Evolutionary conservation across 345 rosid genomes (phyloP).

Genomic region (Pistacia integerrima): DNA sequence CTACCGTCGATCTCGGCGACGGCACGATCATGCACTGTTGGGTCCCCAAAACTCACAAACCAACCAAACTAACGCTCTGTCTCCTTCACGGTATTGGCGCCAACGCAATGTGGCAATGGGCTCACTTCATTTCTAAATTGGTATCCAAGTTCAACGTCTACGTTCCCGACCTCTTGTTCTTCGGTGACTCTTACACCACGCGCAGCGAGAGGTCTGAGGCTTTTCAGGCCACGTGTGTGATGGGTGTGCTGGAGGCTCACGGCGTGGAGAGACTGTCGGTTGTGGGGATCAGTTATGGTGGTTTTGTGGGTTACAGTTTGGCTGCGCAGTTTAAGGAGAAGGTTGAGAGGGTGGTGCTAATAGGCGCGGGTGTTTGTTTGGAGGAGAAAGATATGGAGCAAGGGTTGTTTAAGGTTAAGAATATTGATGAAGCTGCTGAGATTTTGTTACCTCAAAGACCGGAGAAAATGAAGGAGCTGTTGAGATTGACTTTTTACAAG

Average conservation of each 20-base stretch:
- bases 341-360: slow-evolving; percentile 60
- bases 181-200: slow-evolving; percentile 85
- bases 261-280: slow-evolving; percentile 50
- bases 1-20: slow-evolving; percentile 72
- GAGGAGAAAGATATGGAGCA: slow-evolving; percentile 80
- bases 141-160: slow-evolving; percentile 71
- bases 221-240: slow-evolving; percentile 76
- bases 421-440: slow-evolving; percentile 54
- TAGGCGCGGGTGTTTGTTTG: slow-evolving; percentile 80
- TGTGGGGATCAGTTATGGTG: slow-evolving; percentile 85
- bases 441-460: slow-evolving; percentile 71
- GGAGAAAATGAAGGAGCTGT: slow-evolving; percentile 49
- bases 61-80: slow-evolving; percentile 52
- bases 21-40: slow-evolving; percentile 89
- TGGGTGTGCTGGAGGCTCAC: slow-evolving; percentile 49
- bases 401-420: slow-evolving; percentile 65
- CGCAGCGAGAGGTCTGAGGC: slow-evolving; percentile 66
- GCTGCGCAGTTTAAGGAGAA: slow-evolving; percentile 76
- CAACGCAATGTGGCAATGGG: slow-evolving; percentile 98
- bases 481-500: slow-evolving; percentile 57
- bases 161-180: slow-evolving; percentile 87
- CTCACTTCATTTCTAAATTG: slow-evolving; percentile 50
- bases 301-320: slow-evolving; percentile 78
- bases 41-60: slow-evolving; percentile 55
- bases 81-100: slow-evolving; percentile 93